phyloP scores from a whole-genome alignment of 2,329 filamentous ascomycete genomes.

The Corynespora cassiicola region DNA sequence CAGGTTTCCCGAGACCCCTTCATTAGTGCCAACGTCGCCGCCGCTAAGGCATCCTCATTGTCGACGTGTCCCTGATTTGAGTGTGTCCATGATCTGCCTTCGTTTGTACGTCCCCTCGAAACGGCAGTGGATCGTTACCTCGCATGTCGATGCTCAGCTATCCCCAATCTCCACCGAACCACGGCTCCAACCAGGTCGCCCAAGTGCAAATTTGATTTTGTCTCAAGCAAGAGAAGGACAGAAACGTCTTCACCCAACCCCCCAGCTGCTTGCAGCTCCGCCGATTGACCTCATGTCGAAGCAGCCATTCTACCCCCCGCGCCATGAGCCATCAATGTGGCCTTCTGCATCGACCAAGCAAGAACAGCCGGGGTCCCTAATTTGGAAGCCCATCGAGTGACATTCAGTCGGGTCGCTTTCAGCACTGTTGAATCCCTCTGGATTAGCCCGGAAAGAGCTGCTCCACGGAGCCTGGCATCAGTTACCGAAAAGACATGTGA shows the following conservation, averaged over 20 bases:
- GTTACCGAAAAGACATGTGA: conserved; percentile 1
- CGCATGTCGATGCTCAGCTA: too few species aligned
- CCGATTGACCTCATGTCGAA: conserved; percentile 2
- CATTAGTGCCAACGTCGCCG: conserved; percentile 7
- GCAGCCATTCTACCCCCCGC: neutral
- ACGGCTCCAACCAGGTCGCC: too few species aligned
- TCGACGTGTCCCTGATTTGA: too few species aligned
- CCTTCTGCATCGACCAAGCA: conserved; percentile 4
- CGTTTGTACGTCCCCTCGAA: too few species aligned
- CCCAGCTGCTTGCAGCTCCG: too few species aligned
- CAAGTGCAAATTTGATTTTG: too few species aligned
- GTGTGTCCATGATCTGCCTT: too few species aligned
- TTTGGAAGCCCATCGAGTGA: conserved; percentile 18
- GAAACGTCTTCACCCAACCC: too few species aligned
- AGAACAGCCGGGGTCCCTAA: conserved; percentile 11
- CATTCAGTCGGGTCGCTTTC: conserved; percentile 8
- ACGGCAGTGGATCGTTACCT: too few species aligned
- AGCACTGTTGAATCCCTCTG: conserved; percentile 5
- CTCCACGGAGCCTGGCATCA: neutral
- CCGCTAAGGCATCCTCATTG: conserved; percentile 7
- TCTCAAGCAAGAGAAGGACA: too few species aligned
- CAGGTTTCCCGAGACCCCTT: conserved; percentile 1
- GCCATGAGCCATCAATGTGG: conserved; percentile 4
- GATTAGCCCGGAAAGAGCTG: conserved; percentile 13
- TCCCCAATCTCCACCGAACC: too few species aligned